phyloP scores from a whole-genome alignment of 2,329 filamentous ascomycete genomes.

The Alternaria triticina region DNA sequence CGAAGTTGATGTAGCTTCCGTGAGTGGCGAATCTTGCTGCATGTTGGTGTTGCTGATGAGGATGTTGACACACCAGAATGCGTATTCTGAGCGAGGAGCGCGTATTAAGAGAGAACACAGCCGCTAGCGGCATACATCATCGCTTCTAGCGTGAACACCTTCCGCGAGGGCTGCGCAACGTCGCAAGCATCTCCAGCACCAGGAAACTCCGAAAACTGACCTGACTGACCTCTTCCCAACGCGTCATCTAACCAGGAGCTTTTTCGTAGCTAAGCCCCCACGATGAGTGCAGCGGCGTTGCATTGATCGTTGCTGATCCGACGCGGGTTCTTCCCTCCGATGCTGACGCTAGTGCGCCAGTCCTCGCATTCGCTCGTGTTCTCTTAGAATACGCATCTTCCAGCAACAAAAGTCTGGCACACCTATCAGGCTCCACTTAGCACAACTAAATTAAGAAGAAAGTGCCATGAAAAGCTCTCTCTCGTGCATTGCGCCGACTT shows the following conservation, averaged over 20 bases:
- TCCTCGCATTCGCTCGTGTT: background rate
- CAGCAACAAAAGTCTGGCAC: background rate
- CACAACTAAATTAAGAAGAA: background rate
- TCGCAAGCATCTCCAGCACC: slow-evolving; percentile 1
- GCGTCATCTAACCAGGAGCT: background rate
- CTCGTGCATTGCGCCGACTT: background rate
- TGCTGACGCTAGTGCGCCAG: background rate
- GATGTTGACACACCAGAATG: background rate
- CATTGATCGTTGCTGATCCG: background rate
- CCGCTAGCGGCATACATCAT: background rate
- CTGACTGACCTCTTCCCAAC: background rate
- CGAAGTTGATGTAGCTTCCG: slow-evolving; percentile 6
- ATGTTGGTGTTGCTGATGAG: slow-evolving; percentile 4
- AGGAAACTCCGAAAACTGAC: background rate
- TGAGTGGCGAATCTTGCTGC: slow-evolving; percentile 25
- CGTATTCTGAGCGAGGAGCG: slow-evolving; percentile 1
- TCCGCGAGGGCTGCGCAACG: background rate
- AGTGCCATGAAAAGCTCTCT: background rate
- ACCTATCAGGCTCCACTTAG: background rate
- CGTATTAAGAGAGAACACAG: background rate
- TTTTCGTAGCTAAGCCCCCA: background rate
- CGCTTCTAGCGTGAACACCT: background rate
- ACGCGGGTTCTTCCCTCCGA: background rate
- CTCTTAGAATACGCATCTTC: background rate
- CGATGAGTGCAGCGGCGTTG: background rate